These are phyloP conservation scores for Udeniomyces megalosporus DNA, from an alignment of 768 basidiomycete species.

Conservation along the genomic window DNA sequence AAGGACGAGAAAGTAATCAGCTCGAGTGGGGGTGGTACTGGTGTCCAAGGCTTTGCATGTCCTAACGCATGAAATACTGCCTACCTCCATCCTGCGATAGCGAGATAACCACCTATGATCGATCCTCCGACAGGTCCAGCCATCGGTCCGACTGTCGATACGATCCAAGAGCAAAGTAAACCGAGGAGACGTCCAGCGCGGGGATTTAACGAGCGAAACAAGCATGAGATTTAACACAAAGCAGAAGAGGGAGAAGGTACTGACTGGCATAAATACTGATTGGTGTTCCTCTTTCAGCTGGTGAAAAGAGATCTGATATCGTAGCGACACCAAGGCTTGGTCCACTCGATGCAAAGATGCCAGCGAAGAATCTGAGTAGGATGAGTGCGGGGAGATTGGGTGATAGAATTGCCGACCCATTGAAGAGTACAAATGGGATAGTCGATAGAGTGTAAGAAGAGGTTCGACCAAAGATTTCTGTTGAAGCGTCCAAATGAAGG, in stretches of 20 bases:
- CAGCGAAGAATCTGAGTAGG: slow-evolving; percentile 12
- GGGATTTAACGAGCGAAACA: too few relatives aligned
- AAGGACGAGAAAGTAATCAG: neutral
- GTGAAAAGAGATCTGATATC: slow-evolving; percentile 1
- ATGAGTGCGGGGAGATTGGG: slow-evolving; percentile 5
- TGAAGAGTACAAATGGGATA: slow-evolving; percentile 10
- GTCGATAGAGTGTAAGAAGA: slow-evolving; percentile 5
- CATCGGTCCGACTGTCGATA: slow-evolving; percentile 11
- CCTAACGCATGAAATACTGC: too few relatives aligned
- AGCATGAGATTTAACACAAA: neutral
- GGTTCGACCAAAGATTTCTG: slow-evolving; percentile 12
- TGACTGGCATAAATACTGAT: slow-evolving; percentile 6
- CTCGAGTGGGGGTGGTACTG: neutral
- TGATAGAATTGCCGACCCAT: neutral
- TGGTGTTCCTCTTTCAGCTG: neutral
- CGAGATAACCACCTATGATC: slow-evolving; percentile 8
- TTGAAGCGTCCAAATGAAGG: neutral
- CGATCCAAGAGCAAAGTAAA: too few relatives aligned
- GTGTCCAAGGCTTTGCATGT: neutral
- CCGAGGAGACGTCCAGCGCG: too few relatives aligned
- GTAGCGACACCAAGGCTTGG: slow-evolving; percentile 7
- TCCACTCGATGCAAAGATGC: slow-evolving; percentile 2
- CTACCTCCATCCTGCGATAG: neutral
- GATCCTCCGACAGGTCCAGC: slow-evolving; percentile 6
- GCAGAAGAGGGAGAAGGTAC: neutral